Base-by-base conservation (phyloP, 2,329 filamentous ascomycete genomes). In the Pseudomassariella vexata region DNA sequence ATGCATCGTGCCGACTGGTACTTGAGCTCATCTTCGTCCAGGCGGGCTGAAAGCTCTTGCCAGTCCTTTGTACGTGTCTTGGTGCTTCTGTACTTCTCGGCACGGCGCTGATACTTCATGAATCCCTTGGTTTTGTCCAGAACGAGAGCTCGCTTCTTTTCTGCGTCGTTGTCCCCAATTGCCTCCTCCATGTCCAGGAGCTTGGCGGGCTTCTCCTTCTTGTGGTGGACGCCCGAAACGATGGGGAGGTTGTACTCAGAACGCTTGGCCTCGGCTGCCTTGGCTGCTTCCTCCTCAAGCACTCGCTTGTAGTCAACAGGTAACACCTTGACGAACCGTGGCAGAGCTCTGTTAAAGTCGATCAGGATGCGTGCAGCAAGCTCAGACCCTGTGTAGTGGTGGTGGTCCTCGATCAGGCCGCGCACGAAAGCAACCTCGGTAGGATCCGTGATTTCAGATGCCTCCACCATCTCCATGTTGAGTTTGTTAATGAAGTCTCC, bases 121-220 rank as follows among this genome's bases (percentile, higher is more conserved):
- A 96, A 96, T 19, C 90, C 90, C 48, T 80, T 81, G 1, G 90
- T 96, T 76, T 96, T 96, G 68, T 96, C 89, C n/a, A 96, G 76
- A 6, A 95, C 86, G 14, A 95, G 72, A 5, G 88, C 85, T 32
- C 82, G 82, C 60, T 90, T 88, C 68, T 95, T 94, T 66, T 95
- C 88, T 2, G 79, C 81, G 47, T 85, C 84, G 23, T 76, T 76
- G 59, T 95, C 88, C 10, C 79, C 80, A 32, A 96, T 72, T 40
- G 85, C 90, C 65, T 95, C 90, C 55, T 96, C 90, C 36, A 96
- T 90, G 51, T 96, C 89, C 54, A 71, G 71, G 27, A 84, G 70
- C 58, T 82, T 73, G 35, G 84, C 78, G 14, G 70, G 70, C 66
- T 88, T 85, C 59, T 82, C 67, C 33, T 81, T 73, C 54, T 80